These are phyloP conservation scores for Taiozyma sp. DNA, from an alignment of 1,139 yeast species.

Conservation along the genomic window DNA sequence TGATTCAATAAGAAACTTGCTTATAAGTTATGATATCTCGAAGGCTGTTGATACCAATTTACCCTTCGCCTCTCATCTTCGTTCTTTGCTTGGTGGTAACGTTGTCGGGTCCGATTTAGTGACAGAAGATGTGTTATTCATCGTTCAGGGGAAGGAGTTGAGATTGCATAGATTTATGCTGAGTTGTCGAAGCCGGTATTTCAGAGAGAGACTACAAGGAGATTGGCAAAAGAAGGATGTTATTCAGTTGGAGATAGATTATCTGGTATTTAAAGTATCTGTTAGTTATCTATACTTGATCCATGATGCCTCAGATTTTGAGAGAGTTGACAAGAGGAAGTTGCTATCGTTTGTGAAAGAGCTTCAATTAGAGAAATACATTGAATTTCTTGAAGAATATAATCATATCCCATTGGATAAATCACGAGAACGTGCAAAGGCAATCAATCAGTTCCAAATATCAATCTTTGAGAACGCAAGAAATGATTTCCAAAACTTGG, in stretches of 20 bases:
- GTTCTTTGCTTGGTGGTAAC: constrained; percentile 39
- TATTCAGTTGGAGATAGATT: constrained; percentile 21
- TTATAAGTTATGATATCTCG: constrained; percentile 60
- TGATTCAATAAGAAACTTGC: constrained; percentile 54
- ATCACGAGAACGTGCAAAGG: constrained; percentile 33
- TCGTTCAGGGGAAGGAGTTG: not conserved
- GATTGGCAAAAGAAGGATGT: constrained; percentile 18
- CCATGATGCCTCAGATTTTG: constrained; percentile 33
- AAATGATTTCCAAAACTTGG: constrained; percentile 37
- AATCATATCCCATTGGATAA: constrained; percentile 16
- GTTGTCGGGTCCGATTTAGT: constrained; percentile 24
- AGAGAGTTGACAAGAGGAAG: constrained; percentile 26
- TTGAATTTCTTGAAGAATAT: constrained; percentile 28
- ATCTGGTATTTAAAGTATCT: constrained; percentile 31
- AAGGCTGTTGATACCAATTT: constrained; percentile 65
- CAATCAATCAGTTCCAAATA: constrained; percentile 42
- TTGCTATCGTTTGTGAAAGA: constrained; percentile 33
- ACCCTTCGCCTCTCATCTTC: constrained; percentile 70
- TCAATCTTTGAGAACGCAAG: constrained; percentile 45
- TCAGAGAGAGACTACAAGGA: constrained; percentile 20
- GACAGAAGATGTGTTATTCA: constrained; percentile 34
- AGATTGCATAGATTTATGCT: constrained; percentile 36
- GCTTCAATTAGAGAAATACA: constrained; percentile 35
- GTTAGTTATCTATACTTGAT: constrained; percentile 50
- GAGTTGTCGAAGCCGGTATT: constrained; percentile 30